Evolutionary conservation across 805 yeast genomes (phyloP), one percentile per base, ranked within the genome.

Genomic region (Kazachstania taianensis): DNA sequence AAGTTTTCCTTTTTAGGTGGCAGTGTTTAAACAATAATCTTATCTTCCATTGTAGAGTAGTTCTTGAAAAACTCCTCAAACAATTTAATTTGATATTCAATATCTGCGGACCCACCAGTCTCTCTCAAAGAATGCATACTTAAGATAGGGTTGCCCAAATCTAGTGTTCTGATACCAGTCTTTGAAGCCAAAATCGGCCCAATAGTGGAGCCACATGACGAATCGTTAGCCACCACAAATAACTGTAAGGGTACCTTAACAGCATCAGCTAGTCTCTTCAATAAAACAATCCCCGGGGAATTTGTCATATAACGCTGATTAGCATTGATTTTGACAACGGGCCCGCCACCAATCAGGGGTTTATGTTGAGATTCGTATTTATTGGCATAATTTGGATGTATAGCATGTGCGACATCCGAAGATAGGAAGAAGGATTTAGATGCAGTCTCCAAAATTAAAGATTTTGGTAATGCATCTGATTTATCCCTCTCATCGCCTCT

Each of bases 391-490:
- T 89, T 89, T 39, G 98, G 98, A 58, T 89, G 96, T 26, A 89
- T 81, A 22, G 95, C 97, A 55, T 89, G 98, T 1, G 97, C 95
- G 76, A 86, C 92, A 57, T 89, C 98, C 0, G 95, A 83, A 0
- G 96, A 87, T 30, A 92, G 59, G 47, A 89, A 70, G 59, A 92
- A 87, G 1, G 96, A 85, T 55, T 78, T 79, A 7, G 87, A 69
- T 62, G 77, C 68, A 1, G 80, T 57, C 44, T 77, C 73, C 39
- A 71, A 61, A 41, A 73, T 67, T 28, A 58, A 58, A 0, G 74
- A 61, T 19, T 39, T 44, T 7, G 61, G 48, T 29, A 50, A 38
- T 5, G 55, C 49, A 2, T 46, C 49, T 9, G 49, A 37, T 4
- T 55, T 44, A 23, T 59, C 58, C 4, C 57, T 43, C 4, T 65